Conservation (phyloP, 495 filamentous ascomycete species). For the Hypoxylon crocopeplum region DNA sequence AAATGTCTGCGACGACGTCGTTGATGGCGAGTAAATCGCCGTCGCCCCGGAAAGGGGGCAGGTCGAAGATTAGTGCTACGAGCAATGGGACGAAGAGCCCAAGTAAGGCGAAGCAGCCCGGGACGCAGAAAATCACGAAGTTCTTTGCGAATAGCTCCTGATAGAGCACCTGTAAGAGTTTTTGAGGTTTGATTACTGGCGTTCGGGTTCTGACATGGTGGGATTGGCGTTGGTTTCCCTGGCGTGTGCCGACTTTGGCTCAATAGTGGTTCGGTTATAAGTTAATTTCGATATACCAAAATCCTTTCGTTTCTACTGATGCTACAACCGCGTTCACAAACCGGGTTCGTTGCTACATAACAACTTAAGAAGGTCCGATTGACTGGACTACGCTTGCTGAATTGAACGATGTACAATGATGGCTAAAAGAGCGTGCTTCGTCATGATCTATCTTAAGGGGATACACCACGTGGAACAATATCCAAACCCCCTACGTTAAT, state of each 20-base stretch:
- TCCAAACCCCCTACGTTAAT: not conserved
- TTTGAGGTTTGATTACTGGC: too few species aligned
- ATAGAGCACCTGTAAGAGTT: slow-evolving; percentile 26
- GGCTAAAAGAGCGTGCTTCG: slow-evolving; percentile 7
- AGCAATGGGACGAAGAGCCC: slow-evolving; percentile 47
- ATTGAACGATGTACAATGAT: slow-evolving; percentile 1
- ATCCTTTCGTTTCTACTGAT: too few species aligned
- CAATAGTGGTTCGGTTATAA: too few species aligned
- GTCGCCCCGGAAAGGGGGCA: slow-evolving; percentile 23
- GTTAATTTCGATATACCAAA: too few species aligned
- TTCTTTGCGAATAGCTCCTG: slow-evolving; percentile 73
- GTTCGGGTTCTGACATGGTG: too few species aligned
- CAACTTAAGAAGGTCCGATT: too few species aligned
- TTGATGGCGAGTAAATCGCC: slow-evolving; percentile 23
- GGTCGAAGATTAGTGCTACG: slow-evolving; percentile 40
- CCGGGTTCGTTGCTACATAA: too few species aligned
- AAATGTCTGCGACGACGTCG: slow-evolving; percentile 44
- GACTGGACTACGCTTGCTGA: slow-evolving; percentile 3
- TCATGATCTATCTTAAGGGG: slow-evolving; percentile 6
- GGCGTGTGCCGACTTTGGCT: too few species aligned
- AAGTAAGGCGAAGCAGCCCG: slow-evolving; percentile 57
- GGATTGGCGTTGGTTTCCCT: too few species aligned
- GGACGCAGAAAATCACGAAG: slow-evolving; percentile 82
- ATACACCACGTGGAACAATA: slow-evolving; percentile 13
- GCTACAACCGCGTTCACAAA: too few species aligned